Conservation (phyloP, 23 red algal genomes). For the Gracilaria vermiculophylla region DNA sequence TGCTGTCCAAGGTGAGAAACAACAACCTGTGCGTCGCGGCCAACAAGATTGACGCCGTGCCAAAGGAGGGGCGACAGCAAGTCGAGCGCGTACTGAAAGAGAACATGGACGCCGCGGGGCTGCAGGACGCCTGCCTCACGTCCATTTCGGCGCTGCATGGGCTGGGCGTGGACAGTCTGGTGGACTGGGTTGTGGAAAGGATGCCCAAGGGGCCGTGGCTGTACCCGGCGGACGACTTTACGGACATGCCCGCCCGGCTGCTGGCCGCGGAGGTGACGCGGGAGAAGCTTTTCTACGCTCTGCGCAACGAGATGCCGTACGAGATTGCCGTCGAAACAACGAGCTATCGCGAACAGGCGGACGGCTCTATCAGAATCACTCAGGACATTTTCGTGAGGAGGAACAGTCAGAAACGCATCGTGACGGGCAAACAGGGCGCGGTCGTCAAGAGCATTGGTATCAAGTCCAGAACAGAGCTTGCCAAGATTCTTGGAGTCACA, state of each 20-base stretch:
- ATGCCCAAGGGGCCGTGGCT: constrained; percentile 87
- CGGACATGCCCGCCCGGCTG: constrained; percentile 80
- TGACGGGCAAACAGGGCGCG: constrained; percentile 68
- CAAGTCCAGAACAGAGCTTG: constrained; percentile 65
- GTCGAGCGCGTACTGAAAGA: not conserved
- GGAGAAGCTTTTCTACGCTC: constrained; percentile 76
- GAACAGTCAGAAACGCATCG: constrained; percentile 86
- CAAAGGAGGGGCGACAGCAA: not conserved
- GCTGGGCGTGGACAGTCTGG: constrained; percentile 38
- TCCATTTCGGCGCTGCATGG: constrained; percentile 70
- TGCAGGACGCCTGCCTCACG: not conserved
- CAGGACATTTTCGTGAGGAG: constrained; percentile 79
- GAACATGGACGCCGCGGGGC: constrained; percentile 10
- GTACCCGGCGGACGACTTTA: constrained; percentile 85
- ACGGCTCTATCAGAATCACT: constrained; percentile 78
- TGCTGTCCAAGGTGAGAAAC: constrained; percentile 7
- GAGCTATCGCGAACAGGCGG: constrained; percentile 43
- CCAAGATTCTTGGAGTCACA: constrained; percentile 49
- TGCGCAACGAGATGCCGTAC: constrained; percentile 91
- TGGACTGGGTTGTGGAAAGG: constrained; percentile 44
- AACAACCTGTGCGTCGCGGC: constrained; percentile 41
- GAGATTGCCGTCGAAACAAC: constrained; percentile 87
- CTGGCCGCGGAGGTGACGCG: constrained; percentile 92
- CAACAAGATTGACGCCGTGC: constrained; percentile 88
- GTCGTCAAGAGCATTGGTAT: constrained; percentile 86